phyloP scores from a whole-genome alignment of 2,329 filamentous ascomycete species.

The Trichophyton rubrum region DNA sequence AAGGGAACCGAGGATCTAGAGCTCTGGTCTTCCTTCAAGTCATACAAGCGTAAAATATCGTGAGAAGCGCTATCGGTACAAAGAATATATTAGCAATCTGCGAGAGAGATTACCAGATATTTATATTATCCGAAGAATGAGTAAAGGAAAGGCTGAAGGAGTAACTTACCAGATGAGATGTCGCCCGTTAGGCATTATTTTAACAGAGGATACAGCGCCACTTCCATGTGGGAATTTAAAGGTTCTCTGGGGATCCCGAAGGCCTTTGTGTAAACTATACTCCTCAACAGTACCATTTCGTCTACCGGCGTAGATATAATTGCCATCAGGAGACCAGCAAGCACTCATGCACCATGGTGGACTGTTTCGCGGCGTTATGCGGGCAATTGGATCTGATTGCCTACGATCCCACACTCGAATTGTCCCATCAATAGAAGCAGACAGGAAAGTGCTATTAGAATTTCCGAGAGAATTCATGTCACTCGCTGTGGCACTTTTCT shows the following conservation, averaged over 20 bases:
- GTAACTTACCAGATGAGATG: conserved; percentile 67
- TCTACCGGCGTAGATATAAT: conserved; percentile 84
- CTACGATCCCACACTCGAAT: conserved; percentile 45
- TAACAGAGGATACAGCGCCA: conserved; percentile 75
- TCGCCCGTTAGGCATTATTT: conserved; percentile 81
- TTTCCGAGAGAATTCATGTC: conserved; percentile 39
- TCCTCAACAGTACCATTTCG: conserved; percentile 91
- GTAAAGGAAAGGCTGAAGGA: neutral
- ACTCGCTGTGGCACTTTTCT: conserved; percentile 14
- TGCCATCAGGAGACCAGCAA: conserved; percentile 92
- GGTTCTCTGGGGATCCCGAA: conserved; percentile 61
- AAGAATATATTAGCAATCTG: neutral
- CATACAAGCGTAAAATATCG: conserved; percentile 87
- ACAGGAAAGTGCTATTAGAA: conserved; percentile 65
- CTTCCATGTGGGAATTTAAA: conserved; percentile 84
- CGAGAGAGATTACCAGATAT: too few species aligned
- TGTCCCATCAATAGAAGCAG: conserved; percentile 47
- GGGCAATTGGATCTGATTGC: conserved; percentile 61
- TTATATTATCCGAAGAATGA: too few species aligned
- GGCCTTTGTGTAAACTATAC: conserved; percentile 70
- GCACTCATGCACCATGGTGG: conserved; percentile 97
- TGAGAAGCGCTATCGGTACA: conserved; percentile 58
- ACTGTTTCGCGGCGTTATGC: conserved; percentile 60
- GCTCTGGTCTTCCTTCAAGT: conserved; percentile 55
- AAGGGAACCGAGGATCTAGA: conserved; percentile 76